phyloP scores from a whole-genome alignment of 2,329 filamentous ascomycete species.

The Trichophaea hybrida region DNA sequence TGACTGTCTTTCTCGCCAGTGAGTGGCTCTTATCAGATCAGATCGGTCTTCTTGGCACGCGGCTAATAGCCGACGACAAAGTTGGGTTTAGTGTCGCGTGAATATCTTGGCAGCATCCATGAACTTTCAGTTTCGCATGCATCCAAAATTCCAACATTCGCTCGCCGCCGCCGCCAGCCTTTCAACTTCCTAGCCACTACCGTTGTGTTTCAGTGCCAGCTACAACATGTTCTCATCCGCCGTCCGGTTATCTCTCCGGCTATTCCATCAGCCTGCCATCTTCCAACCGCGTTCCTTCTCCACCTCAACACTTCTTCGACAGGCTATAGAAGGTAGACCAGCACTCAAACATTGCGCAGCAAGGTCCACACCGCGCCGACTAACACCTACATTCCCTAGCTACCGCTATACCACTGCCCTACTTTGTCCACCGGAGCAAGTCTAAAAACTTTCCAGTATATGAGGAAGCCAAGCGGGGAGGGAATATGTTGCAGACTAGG shows the following conservation, averaged over 20 bases:
- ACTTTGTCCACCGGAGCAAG: constrained; percentile 57
- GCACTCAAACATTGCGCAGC: neutral
- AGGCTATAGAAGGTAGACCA: neutral
- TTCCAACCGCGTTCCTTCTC: neutral
- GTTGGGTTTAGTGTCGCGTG: no score
- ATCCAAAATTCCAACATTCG: no score
- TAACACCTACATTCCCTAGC: neutral
- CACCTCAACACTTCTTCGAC: neutral
- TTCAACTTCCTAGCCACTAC: no score
- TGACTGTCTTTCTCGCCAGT: constrained; percentile 1
- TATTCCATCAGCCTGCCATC: neutral
- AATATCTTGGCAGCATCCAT: no score
- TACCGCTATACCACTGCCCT: constrained; percentile 44
- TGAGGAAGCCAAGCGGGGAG: constrained; percentile 55
- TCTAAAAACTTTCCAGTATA: constrained; percentile 66
- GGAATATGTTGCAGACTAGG: constrained; percentile 57
- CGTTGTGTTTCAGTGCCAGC: neutral
- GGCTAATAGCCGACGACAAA: no score
- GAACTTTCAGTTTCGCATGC: no score
- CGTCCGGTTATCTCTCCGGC: neutral
- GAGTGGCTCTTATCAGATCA: no score
- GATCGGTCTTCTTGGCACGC: no score
- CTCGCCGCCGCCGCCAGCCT: no score
- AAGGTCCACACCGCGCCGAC: neutral
- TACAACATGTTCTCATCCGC: neutral